Base-by-base conservation (phyloP, 768 basidiomycete species). In the Tulasnella sp. region DNA sequence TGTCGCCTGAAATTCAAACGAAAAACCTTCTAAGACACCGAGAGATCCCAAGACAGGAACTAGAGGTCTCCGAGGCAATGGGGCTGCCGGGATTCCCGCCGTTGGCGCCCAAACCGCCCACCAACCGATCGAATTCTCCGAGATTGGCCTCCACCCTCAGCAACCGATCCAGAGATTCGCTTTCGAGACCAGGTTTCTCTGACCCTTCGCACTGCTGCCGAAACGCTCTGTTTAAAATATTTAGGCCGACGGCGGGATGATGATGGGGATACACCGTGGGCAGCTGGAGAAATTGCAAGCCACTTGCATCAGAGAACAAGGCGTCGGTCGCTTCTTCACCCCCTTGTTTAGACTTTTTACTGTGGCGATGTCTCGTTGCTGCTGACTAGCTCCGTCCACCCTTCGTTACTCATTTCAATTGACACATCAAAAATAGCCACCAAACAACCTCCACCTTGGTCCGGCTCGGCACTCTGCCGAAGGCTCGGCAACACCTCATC, bases 391-490 rank as follows among this genome's bases (percentile, higher is more conserved):
- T 68, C 62, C 62, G 3, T 31, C 10, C 31, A 34, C 16, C 16
- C n/a, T 16, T 68, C 31, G 34, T 36, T 68, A 68, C 62, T 68
- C 62, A 68, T 68, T 36, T 6, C 62, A 68, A 27, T 36, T 68
- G 62, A 68, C 62, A 68, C 62, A 68, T 68, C 62, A 68, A 68
- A 68, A 68, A 68, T 68, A 68, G 62, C 62, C 16, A 27, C n/a
- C n/a, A n/a, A n/a, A n/a, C n/a, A n/a, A n/a, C 62, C 62, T 68
- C 62, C 62, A 68, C 62, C 34, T 19, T 36, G n/a, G 31, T 52
- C 24, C 52, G 52, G 52, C 52, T 68, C 62, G 62, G 62, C 62
- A 68, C 62, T 14, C 56, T 68, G 62, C 62, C 62, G 62, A 27
- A 36, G 62, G 62, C 31, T 68, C 62, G 62, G 62, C 62, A 68